Evolutionary conservation across 2,329 filamentous ascomycete species (phyloP).

Genomic region (Xylaria digitata): DNA sequence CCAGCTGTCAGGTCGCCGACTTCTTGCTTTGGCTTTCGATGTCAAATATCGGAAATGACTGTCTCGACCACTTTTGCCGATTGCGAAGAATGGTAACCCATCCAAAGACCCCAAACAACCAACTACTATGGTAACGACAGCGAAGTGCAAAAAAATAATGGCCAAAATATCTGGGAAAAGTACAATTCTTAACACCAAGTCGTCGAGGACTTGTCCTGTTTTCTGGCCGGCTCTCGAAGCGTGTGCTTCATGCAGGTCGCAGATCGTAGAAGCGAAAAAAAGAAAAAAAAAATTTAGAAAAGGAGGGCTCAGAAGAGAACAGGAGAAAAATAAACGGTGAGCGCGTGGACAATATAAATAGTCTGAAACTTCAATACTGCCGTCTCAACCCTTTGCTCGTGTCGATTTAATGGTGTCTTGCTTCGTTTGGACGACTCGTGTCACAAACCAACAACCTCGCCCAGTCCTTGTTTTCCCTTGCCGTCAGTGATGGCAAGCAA

Average conservation of each 20-base stretch:
- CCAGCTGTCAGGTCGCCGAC: conserved; percentile 15
- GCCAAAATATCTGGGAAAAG: conserved; percentile 24
- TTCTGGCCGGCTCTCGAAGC: conserved; percentile 7
- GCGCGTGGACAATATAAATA: conserved; percentile 9
- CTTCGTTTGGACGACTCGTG: conserved; percentile 26
- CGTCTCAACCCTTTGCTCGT: not conserved
- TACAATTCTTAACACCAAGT: conserved; percentile 6
- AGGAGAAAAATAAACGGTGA: not conserved
- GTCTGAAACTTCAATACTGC: not conserved
- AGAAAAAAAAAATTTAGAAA: not conserved
- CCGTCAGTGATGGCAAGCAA: conserved; percentile 26
- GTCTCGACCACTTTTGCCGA: conserved; percentile 20
- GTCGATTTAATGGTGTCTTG: conserved; percentile 12
- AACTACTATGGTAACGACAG: not conserved
- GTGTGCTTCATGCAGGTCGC: conserved; percentile 32
- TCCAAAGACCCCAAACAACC: conserved; percentile 15
- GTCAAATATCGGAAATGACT: conserved; percentile 6
- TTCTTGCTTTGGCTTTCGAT: conserved; percentile 9
- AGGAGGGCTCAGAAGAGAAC: not conserved
- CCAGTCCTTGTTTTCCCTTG: conserved; percentile 16
- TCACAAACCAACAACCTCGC: conserved; percentile 34
- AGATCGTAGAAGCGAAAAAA: conserved; percentile 14
- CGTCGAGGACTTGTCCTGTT: conserved; percentile 1
- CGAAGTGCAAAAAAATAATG: conserved; percentile 1
- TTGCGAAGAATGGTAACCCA: conserved; percentile 29